A percentile compares a stretch with the other conserved stretches of the same genome.
Evolutionary conservation across 1,284 basidiomycete genomes (phyloP).

Genomic region (Puccinia brachypodii): DNA sequence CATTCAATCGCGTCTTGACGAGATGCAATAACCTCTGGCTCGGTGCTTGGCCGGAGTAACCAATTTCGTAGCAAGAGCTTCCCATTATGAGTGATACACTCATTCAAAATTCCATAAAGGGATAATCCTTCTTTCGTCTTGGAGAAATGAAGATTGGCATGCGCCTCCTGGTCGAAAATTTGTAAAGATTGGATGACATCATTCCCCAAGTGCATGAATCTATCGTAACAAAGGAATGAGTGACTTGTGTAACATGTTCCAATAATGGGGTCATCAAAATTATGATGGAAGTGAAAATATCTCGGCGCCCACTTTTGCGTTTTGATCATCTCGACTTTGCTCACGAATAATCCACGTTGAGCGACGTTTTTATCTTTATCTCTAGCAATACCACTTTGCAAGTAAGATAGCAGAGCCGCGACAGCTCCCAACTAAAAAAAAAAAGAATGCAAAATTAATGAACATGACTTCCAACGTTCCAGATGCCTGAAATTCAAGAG

Average conservation of each 20-base stretch:
- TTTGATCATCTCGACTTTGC: conserved; percentile 38
- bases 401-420: conserved; percentile 35
- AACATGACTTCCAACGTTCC: neutral
- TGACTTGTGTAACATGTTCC: neutral
- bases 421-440: conserved; percentile 19
- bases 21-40: conserved; percentile 12
- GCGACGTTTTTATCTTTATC: neutral
- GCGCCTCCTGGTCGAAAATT: conserved; percentile 40
- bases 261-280: neutral
- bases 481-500: neutral
- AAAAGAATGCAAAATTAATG: neutral
- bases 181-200: conserved; percentile 37
- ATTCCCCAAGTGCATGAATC: conserved; percentile 33
- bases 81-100: conserved; percentile 37
- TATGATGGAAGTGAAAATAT: neutral
- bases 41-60: conserved; percentile 39
- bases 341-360: conserved; percentile 20
- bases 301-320: conserved; percentile 12
- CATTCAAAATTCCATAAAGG: conserved; percentile 42
- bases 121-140: conserved; percentile 44
- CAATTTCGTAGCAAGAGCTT: conserved; percentile 35
- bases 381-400: neutral
- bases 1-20: conserved; percentile 37
- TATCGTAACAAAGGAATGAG: neutral
- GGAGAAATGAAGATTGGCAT: conserved; percentile 42